Percentiles rank a stretch among this genome's conserved stretches.
These are phyloP conservation scores for Penicillium sp. DNA, from an alignment of 2,329 filamentous ascomycete species.

Conservation along the genomic window DNA sequence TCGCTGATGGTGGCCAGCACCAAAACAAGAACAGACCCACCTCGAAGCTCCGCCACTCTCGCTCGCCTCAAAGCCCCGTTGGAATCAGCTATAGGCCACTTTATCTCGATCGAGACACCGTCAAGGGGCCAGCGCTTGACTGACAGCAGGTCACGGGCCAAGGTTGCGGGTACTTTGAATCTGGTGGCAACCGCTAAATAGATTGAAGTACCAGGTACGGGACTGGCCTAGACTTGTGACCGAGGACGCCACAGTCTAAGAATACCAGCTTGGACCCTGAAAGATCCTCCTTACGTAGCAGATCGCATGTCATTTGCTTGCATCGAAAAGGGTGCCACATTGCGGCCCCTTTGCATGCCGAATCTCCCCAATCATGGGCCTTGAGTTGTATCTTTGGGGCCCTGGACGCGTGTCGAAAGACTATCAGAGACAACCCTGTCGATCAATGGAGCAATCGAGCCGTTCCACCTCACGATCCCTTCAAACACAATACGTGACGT, in stretches of 20 bases:
- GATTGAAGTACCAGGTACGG: background rate
- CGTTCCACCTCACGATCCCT: background rate
- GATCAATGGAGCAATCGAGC: slow-evolving; percentile 7
- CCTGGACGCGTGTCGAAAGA: slow-evolving; percentile 14
- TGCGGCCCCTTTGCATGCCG: slow-evolving; percentile 16
- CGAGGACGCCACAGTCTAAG: background rate
- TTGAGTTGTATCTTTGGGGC: background rate
- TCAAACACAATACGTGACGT: slow-evolving; percentile 2
- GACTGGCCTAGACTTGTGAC: background rate
- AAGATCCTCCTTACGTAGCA: slow-evolving; percentile 7
- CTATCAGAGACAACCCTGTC: slow-evolving; percentile 9
- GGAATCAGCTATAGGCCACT: slow-evolving; percentile 1
- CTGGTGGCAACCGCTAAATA: background rate
- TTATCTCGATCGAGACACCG: background rate
- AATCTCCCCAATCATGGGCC: slow-evolving; percentile 10
- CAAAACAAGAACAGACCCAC: background rate
- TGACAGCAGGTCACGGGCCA: slow-evolving; percentile 3
- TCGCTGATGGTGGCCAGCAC: background rate
- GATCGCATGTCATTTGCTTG: slow-evolving; percentile 1
- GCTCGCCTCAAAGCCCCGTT: background rate
- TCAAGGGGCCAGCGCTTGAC: background rate
- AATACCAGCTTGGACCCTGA: background rate
- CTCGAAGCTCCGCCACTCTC: background rate
- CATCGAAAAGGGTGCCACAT: slow-evolving; percentile 5
- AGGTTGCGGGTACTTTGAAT: slow-evolving; percentile 1